Conservation (phyloP, 768 basidiomycete species). For the Lentinula sp. region DNA sequence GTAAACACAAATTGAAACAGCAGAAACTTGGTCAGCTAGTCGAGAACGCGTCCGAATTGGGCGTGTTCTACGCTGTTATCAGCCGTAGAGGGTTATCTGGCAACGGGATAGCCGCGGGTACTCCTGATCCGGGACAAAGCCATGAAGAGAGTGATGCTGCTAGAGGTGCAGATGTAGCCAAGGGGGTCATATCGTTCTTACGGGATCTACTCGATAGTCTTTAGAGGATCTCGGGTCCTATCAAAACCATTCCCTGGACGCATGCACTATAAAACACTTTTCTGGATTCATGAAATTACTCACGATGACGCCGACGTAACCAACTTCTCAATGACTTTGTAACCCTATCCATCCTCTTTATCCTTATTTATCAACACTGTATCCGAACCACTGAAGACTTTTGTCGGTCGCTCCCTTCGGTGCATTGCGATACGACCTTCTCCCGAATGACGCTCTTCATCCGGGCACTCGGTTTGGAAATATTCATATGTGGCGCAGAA, state of each 20-base stretch:
- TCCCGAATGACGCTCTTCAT: too few species aligned
- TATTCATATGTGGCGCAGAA: not conserved
- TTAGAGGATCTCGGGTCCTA: not conserved
- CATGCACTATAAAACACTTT: not conserved
- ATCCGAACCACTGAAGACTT: too few species aligned
- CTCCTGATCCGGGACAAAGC: not conserved
- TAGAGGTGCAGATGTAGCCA: constrained; percentile 3
- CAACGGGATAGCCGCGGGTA: not conserved
- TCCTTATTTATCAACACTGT: too few species aligned
- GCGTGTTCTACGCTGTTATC: constrained; percentile 34
- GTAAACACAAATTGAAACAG: constrained; percentile 12
- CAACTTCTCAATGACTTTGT: too few species aligned
- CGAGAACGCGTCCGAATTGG: constrained; percentile 41
- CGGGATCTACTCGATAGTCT: not conserved
- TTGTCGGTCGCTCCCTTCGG: too few species aligned
- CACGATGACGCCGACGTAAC: too few species aligned
- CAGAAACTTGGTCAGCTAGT: constrained; percentile 27
- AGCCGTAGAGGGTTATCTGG: not conserved
- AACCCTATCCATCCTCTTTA: too few species aligned
- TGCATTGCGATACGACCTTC: too few species aligned
- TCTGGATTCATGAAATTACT: too few species aligned
- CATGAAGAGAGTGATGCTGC: not conserved
- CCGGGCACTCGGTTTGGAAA: not conserved
- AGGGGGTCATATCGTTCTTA: constrained; percentile 4
- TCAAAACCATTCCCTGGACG: not conserved